Evolutionary conservation across 1,284 basidiomycete species (phyloP).

Genomic region (Violaceomyces palustris): DNA sequence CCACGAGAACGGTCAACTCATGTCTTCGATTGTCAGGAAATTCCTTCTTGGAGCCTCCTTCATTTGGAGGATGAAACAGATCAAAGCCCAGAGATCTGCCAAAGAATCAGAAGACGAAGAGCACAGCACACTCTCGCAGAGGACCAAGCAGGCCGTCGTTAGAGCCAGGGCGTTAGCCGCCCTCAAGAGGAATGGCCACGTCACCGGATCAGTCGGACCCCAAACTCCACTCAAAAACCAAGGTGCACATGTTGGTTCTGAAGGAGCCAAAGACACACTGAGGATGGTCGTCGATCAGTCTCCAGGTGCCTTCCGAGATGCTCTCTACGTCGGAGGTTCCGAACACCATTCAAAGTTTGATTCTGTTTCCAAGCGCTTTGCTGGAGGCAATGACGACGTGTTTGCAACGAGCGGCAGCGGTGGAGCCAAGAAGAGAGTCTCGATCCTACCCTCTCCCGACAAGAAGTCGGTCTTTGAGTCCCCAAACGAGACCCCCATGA

Average conservation of each 20-base stretch:
- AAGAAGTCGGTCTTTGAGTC: too few species aligned
- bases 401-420: too few species aligned
- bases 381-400: background rate
- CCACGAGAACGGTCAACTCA: constrained; percentile 75
- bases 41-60: constrained; percentile 66
- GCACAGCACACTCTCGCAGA: constrained; percentile 7
- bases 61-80: constrained; percentile 39
- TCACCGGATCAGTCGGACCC: background rate
- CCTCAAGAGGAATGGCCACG: constrained; percentile 3
- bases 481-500: too few species aligned
- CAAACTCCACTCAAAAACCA: background rate
- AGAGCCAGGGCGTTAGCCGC: constrained; percentile 14
- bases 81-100: too few species aligned
- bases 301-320: constrained; percentile 35
- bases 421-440: background rate
- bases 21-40: constrained; percentile 75
- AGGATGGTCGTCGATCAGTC: constrained; percentile 37
- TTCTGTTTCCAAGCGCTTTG: constrained; percentile 16
- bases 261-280: constrained; percentile 2
- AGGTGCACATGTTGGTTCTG: constrained; percentile 3
- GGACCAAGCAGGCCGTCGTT: constrained; percentile 11
- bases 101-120: background rate
- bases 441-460: too few species aligned
- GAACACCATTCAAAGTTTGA: constrained; percentile 43
- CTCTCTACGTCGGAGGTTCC: constrained; percentile 28